Base-by-base conservation (phyloP, 2,329 filamentous ascomycete genomes). In the Pseudocercospora vitis region DNA sequence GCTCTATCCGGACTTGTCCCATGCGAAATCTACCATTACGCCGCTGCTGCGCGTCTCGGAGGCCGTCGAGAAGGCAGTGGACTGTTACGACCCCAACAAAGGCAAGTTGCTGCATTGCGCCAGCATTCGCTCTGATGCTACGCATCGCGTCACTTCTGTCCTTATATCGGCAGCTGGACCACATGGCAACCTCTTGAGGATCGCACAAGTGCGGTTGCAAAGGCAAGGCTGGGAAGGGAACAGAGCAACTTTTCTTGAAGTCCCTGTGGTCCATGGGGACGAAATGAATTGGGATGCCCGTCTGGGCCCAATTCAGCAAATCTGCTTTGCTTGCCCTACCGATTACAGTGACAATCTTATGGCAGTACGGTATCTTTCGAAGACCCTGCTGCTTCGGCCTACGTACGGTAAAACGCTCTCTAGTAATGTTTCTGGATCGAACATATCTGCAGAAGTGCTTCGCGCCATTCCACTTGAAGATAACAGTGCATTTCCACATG, bases 401-500 rank as follows among this genome's bases (percentile, higher is more conserved):
- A 26, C 73, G 70, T 51, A 72, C 67, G 46, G 67, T 58, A 56
- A 48, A 23, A 16, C 18, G 4, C 18, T 3, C 12, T 26, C 31
- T n/a, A 58, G 32, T 19, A 14, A 9, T 29, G 18, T 37, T 2
- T 50, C 66, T 1, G 63, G 77, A 3, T 83, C 83, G 0, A 74
- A 74, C 48, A 75, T 91, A 12, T 74, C 79, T 32, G 71, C 79
- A 2, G 83, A 82, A 39, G 78, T 78, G 0, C 64, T 87, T 2
- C 66, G 82, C 5, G 76, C 73, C 7, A 68, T 90, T n/a, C 68
- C 73, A 0, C 73, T 74, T 11, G 66, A 74, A 2, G 70, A 79
- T 24, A 85, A 81, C 0, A 83, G 81, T 1, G 80, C 79, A 1
- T 72, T 70, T 24, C 65, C 76, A 0, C 84, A 88, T 62, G 77